A percentile compares a stretch with the other conserved stretches of the same genome.
phyloP scores from a whole-genome alignment of 148 eudicot species.

The Vaccinium corymbosum region DNA sequence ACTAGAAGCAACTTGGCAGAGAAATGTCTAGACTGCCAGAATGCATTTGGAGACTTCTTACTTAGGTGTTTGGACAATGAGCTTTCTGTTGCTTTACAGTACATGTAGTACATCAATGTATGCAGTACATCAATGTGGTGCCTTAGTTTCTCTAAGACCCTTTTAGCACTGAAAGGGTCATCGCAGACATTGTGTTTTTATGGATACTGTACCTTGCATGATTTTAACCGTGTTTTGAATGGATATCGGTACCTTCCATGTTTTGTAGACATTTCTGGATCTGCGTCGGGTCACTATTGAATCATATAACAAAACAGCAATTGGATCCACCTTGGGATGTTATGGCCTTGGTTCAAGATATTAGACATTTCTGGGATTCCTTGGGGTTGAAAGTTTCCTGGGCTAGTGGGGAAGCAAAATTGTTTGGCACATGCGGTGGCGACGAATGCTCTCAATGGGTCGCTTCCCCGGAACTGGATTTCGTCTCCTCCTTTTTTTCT shows the following conservation, averaged over 20 bases:
- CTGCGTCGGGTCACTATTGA: too few relatives aligned
- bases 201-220: not conserved
- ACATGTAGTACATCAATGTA: not conserved
- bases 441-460: too few relatives aligned
- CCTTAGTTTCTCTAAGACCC: not conserved
- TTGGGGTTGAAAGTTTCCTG: too few relatives aligned
- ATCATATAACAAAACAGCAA: too few relatives aligned
- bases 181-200: not conserved
- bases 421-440: too few relatives aligned
- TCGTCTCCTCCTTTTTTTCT: too few relatives aligned
- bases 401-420: too few relatives aligned
- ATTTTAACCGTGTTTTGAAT: not conserved
- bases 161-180: not conserved
- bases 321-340: too few relatives aligned
- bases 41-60: not conserved
- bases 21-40: too few relatives aligned
- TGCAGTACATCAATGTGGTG: not conserved
- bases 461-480: too few relatives aligned
- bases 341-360: too few relatives aligned
- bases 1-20: not conserved
- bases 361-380: too few relatives aligned
- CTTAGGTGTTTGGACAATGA: not conserved
- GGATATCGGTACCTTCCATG: not conserved
- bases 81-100: not conserved
- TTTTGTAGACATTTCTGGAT: not conserved